phyloP scores from a whole-genome alignment of 306 rosid species.

The Prunus armeniaca region DNA sequence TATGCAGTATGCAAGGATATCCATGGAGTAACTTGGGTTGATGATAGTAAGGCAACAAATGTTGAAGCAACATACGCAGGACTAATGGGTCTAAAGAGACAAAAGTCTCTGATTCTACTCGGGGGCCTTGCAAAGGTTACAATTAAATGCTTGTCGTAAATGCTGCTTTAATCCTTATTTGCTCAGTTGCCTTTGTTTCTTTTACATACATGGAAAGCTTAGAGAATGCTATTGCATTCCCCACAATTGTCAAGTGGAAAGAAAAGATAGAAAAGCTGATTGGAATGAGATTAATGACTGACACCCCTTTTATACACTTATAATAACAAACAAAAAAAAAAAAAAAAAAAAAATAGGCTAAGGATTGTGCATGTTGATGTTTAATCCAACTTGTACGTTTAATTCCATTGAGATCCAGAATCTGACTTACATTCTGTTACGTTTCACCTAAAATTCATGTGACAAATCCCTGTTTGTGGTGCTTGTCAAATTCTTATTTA shows the following conservation, averaged over 20 bases:
- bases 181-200: not conserved
- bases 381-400: too few species aligned
- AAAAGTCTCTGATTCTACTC: constrained; percentile 30
- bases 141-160: not conserved
- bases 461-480: not conserved
- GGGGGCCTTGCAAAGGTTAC: constrained; percentile 37
- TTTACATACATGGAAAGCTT: not conserved
- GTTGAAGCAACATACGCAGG: constrained; percentile 30
- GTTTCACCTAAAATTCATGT: not conserved
- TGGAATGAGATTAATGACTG: not conserved
- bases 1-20: constrained; percentile 24
- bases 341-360: not conserved
- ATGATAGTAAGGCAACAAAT: constrained; percentile 35
- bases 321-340: not conserved
- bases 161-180: not conserved
- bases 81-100: constrained; percentile 30
- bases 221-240: not conserved
- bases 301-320: not conserved
- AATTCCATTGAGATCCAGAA: too few species aligned
- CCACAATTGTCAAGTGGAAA: not conserved
- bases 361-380: too few species aligned
- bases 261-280: not conserved
- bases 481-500: not conserved
- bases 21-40: constrained; percentile 28
- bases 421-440: too few species aligned